phyloP scores from a whole-genome alignment of 768 basidiomycete species.

The Lactarius akahatsu region DNA sequence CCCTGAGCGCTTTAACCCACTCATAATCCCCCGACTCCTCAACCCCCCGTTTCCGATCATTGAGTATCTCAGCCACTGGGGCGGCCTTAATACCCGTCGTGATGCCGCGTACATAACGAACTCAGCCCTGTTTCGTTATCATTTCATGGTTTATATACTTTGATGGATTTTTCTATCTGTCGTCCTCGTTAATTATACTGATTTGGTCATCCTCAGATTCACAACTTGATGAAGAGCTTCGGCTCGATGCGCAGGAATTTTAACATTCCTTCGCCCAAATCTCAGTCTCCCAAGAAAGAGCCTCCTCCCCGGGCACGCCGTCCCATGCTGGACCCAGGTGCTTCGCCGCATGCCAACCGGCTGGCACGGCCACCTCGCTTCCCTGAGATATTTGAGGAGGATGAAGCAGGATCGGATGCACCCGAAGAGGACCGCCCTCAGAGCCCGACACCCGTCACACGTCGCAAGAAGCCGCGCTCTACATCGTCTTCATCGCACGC shows the following conservation, averaged over 20 bases:
- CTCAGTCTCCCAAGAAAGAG: conserved; percentile 46
- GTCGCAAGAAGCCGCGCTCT: conserved; percentile 50
- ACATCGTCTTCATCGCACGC: conserved; percentile 39
- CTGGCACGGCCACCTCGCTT: conserved; percentile 65
- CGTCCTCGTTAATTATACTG: conserved; percentile 7
- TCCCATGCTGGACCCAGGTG: conserved; percentile 42
- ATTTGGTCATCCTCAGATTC: conserved; percentile 15
- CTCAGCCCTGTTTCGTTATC: neutral
- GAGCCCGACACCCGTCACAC: conserved; percentile 40
- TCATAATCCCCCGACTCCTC: neutral
- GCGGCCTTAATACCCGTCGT: neutral
- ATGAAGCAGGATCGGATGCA: conserved; percentile 52
- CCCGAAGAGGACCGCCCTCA: conserved; percentile 43
- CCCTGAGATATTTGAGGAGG: conserved; percentile 67
- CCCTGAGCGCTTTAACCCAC: neutral
- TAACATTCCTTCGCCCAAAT: conserved; percentile 41
- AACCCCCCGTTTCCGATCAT: neutral
- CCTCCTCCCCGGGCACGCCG: conserved; percentile 43
- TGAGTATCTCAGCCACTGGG: neutral
- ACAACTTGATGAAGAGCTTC: conserved; percentile 59
- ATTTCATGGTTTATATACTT: neutral
- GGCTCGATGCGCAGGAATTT: conserved; percentile 62
- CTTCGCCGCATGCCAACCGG: conserved; percentile 52
- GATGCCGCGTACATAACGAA: neutral
- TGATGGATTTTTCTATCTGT: neutral